Evolutionary conservation across 2,329 filamentous ascomycete species (phyloP), one percentile per base, ranked within the genome.

Genomic region (Ceratocystiopsis brevicomis): DNA sequence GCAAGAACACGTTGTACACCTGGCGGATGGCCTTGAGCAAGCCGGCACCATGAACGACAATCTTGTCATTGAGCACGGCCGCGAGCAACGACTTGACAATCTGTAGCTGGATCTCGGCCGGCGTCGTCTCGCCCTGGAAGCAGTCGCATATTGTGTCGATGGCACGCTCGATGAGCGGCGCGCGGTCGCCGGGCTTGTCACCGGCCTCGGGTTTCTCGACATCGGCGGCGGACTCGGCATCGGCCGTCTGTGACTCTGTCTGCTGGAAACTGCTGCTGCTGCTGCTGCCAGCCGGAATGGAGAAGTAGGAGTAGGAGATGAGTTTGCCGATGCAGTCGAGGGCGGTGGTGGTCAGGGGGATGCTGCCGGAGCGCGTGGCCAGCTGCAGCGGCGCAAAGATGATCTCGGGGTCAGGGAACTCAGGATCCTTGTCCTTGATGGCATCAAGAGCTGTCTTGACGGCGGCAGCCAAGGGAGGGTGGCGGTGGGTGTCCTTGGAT

Each of bases 61-160:
- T 94, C 65, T 96, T 98, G 65, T 98, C 90, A 57, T 96, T 96
- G 50, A 98, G 67, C 14, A 98, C 90, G 14, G 92, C 92, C 14
- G 90, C 87, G 47, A 98, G 67, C 47, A 98, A 68, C 2, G 90
- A 96, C 64, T 98, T 96, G 59, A 98, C 85, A 53, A 98, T 98
- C 62, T 98, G 90, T 53, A 96, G 74, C 61, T 98, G 90, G 40
- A 96, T 81, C 59, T 95, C 88, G 42, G 81, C 73, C 4, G 85
- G 78, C 0, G 92, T 98, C 1, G 83, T 83, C 63, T 98, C 90
- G 56, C 90, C 88, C 57, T 96, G 87, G 58, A 98, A 98, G 60
- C 90, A 98, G 57, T 96, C 88, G 68, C 90, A 98, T 67, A 98
- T 98, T 34, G 90, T 94, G 62, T 98, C 92, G 55, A 98, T 98